These are phyloP conservation scores for Aaosphaeria arxii DNA, from an alignment of 2,329 filamentous ascomycete species.

Conservation along the genomic window DNA sequence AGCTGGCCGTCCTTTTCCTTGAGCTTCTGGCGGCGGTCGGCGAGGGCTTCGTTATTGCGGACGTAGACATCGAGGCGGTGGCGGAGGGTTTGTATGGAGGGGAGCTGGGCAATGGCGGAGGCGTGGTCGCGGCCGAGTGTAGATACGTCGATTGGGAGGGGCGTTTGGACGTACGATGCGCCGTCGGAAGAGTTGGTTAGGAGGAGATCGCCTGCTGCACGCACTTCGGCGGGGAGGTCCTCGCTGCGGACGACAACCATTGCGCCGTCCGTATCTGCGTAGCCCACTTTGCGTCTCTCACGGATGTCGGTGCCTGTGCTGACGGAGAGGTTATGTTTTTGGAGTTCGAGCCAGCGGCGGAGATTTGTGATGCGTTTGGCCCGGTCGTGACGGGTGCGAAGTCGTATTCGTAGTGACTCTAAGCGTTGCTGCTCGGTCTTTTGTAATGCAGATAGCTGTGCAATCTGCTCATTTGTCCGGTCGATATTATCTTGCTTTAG, in stretches of 20 bases:
- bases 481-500: constrained; percentile 83
- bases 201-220: constrained; percentile 27
- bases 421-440: constrained; percentile 73
- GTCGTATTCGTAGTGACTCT: constrained; percentile 65
- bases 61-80: constrained; percentile 70
- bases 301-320: constrained; percentile 39
- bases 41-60: constrained; percentile 64
- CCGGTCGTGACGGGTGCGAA: constrained; percentile 62
- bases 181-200: constrained; percentile 28
- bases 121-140: constrained; percentile 34
- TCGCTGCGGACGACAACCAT: constrained; percentile 23
- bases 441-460: constrained; percentile 74
- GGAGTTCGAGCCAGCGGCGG: constrained; percentile 67
- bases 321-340: constrained; percentile 54
- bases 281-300: constrained; percentile 43
- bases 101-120: constrained; percentile 35
- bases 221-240: constrained; percentile 25
- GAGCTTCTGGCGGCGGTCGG: constrained; percentile 66
- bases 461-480: constrained; percentile 74
- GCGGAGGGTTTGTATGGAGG: constrained; percentile 47
- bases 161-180: constrained; percentile 24
- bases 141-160: constrained; percentile 18
- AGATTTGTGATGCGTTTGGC: constrained; percentile 76
- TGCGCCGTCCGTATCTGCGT: constrained; percentile 43
- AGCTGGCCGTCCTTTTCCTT: constrained; percentile 78